These are phyloP conservation scores for Hemileccinum hortonii DNA, from an alignment of 1,284 basidiomycete species.

Conservation along the genomic window DNA sequence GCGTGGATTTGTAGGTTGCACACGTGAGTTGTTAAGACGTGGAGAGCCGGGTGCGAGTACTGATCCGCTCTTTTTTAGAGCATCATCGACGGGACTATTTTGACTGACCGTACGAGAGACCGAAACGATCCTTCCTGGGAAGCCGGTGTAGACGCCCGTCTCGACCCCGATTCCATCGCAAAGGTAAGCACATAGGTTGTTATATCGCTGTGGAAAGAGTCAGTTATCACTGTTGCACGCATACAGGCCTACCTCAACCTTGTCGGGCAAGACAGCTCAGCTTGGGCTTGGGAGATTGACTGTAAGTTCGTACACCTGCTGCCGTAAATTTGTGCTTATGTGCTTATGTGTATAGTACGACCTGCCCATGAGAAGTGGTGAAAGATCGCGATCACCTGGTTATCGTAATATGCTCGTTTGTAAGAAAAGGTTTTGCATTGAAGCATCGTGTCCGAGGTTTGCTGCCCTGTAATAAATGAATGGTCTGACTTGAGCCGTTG, in stretches of 20 bases:
- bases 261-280: conserved; percentile 57
- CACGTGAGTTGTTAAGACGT: conserved; percentile 47
- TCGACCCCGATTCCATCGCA: conserved; percentile 67
- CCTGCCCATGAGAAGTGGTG: conserved; percentile 46
- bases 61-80: conserved; percentile 34
- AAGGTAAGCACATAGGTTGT: conserved; percentile 31
- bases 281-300: conserved; percentile 73
- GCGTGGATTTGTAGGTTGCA: conserved; percentile 43
- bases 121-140: conserved; percentile 42
- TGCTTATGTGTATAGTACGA: conserved; percentile 30
- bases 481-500: background rate
- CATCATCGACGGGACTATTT: conserved; percentile 64
- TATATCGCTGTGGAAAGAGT: background rate
- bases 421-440: background rate
- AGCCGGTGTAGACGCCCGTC: conserved; percentile 45
- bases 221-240: conserved; percentile 18
- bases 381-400: background rate
- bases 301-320: conserved; percentile 37
- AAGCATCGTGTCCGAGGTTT: background rate
- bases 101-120: conserved; percentile 44
- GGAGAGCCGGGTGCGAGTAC: background rate
- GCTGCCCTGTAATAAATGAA: background rate
- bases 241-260: conserved; percentile 53
- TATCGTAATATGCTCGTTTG: background rate
- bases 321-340: conserved; percentile 3